A percentile compares a stretch with the other conserved stretches of the same genome.
These are phyloP conservation scores for Xylaria sp. DNA, from an alignment of 2,329 filamentous ascomycete species.

Conservation along the genomic window DNA sequence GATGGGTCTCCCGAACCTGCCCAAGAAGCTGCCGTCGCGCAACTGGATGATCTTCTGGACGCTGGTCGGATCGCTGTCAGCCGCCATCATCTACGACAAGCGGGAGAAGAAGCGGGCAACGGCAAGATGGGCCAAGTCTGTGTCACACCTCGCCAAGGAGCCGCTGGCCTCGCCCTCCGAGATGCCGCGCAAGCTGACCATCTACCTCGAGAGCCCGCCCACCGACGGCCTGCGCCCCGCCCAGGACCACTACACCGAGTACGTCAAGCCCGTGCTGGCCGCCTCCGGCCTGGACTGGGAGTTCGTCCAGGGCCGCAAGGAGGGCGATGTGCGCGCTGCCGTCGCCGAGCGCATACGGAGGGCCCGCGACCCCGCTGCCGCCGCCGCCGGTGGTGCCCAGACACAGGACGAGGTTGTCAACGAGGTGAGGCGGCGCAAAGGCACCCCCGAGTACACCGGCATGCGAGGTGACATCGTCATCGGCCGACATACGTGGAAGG, in stretches of 20 bases:
- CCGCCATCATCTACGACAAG: slow-evolving; percentile 89
- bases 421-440: slow-evolving; percentile 71
- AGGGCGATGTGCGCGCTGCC: slow-evolving; percentile 91
- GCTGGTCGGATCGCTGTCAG: slow-evolving; percentile 79
- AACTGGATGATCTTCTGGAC: slow-evolving; percentile 98
- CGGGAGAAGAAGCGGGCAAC: slow-evolving; percentile 88
- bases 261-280: slow-evolving; percentile 91
- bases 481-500: slow-evolving; percentile 95
- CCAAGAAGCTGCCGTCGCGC: slow-evolving; percentile 86
- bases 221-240: slow-evolving; percentile 84
- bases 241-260: slow-evolving; percentile 96
- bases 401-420: slow-evolving; percentile 71
- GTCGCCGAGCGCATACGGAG: slow-evolving; percentile 88
- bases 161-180: slow-evolving; percentile 73
- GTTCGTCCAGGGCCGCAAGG: slow-evolving; percentile 88
- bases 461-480: slow-evolving; percentile 87
- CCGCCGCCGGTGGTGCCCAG: slow-evolving; percentile 56
- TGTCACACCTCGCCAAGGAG: slow-evolving; percentile 85
- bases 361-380: slow-evolving; percentile 66
- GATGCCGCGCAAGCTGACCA: slow-evolving; percentile 84
- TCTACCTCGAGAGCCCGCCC: slow-evolving; percentile 87
- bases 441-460: slow-evolving; percentile 77
- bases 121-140: slow-evolving; percentile 85
- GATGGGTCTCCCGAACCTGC: slow-evolving; percentile 87
- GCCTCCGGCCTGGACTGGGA: slow-evolving; percentile 95